Evolutionary conservation across 352 stramenopile species (phyloP), one percentile per base, ranked within the genome.

Genomic region (Globisporangium splendens): DNA sequence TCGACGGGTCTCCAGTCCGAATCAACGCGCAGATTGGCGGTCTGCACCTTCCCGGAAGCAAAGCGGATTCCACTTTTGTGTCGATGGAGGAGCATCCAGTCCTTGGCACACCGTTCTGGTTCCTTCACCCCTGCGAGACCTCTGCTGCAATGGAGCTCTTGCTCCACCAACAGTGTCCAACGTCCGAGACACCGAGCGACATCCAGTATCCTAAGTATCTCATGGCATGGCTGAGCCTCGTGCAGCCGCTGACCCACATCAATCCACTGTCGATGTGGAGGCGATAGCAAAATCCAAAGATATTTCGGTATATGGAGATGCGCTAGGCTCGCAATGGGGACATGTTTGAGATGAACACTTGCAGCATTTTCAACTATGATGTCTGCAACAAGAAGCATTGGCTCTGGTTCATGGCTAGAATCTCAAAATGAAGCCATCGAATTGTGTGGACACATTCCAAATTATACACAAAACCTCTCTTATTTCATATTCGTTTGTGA

Each of bases 71-170:
- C 20, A 53, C 63, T 7, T 68, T 91, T 20, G 66, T 90, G 18
- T 73, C 73, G 0, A 79, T 91, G 70, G 85, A 91, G 21, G 69
- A 87, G 41, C 85, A 94, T 47, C 79, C 79, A 1, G 72, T 93
- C 13, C 56, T 89, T 15, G 77, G 77, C 50, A 77, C 72, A 22
- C 82, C 83, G 0, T 91, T 87, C 66, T 77, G 78, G 60, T 79
- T 91, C 24, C 48, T 94, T 12, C 85, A 94, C 61, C 85, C 85
- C 20, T 94, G 85, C 44, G 85, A 94, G 63, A 94, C 83, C 20
- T 62, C 79, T 42, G 62, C 63, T 17, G 77, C 77, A 11, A 90
- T 94, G 79, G 70, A 69, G 50, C 51, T 94, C 42, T 65, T 94
- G 14, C 52, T 88, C 28, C 31, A 61, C 11, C 63, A 54, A 0